Evolutionary conservation across 805 yeast genomes (phyloP), one percentile per base, ranked within the genome.

Genomic region (Starmerella floricola): DNA sequence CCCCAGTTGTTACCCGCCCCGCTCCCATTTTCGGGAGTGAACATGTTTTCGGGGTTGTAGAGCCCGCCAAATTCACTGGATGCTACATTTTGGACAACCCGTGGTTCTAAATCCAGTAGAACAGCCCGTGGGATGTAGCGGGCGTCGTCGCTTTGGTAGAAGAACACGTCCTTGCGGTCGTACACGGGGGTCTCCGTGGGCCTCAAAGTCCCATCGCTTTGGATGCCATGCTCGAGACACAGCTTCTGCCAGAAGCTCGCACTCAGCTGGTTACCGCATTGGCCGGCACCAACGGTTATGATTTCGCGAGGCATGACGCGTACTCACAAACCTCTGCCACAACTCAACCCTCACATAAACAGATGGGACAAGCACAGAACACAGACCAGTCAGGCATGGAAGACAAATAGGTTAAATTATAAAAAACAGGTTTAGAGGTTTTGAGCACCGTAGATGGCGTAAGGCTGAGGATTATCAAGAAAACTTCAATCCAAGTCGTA

Each of bases 231-330:
- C 55, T 88, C 97, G 23, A 67, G 62, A 33, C 94, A 82, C 41
- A 88, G 61, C 59, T 84, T 95, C 36, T 76, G 70, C 98, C 98
- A 91, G 60, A 87, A 88, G 60, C 81, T 80, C 42, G 82, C 74
- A 20, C 96, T 96, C 1, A 88, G 78, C 59, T 88, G 97, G 62
- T 91, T 91, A 44, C 98, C 98, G 65, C 98, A 91, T 63, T 91
- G 98, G 20, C 95, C 94, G 1, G 59, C 60, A 23, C 61, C 63
- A 27, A 61, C 51, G 21, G 65, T 59, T 39, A 62, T 60, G 36
- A 62, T 57, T 41, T 62, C 65, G 29, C 65, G 55, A 19, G 55
- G 52, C 57, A 55, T 53, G 12, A 18, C n/a, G 26, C 26, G 26
- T 23, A 23, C 26, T 23, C 10, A 6, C 10, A 23, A 31, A 6